Percentiles rank a stretch among this genome's conserved stretches.
phyloP scores from a whole-genome alignment of 1,139 yeast genomes.

The Debaryomyces sp. region DNA sequence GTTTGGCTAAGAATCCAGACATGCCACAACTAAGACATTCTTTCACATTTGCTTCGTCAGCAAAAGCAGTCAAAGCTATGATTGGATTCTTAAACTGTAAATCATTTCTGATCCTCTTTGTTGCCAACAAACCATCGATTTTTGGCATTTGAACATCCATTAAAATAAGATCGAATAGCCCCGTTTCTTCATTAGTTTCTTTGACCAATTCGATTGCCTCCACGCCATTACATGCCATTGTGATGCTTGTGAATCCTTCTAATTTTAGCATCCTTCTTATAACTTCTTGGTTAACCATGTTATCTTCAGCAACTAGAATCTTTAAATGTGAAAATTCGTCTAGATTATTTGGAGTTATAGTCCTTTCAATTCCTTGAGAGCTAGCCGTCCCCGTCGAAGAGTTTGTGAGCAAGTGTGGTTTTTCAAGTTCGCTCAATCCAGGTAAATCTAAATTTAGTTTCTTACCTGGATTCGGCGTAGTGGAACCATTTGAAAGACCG shows the following conservation, averaged over 20 bases:
- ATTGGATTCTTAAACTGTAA: slow-evolving; percentile 72
- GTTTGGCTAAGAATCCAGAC: slow-evolving; percentile 87
- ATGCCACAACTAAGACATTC: slow-evolving; percentile 83
- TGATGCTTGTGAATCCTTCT: slow-evolving; percentile 73
- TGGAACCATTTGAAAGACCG: background rate
- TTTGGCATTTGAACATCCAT: slow-evolving; percentile 99
- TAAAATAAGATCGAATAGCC: slow-evolving; percentile 68
- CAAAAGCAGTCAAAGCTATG: slow-evolving; percentile 92
- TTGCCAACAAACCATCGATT: slow-evolving; percentile 84
- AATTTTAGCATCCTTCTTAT: slow-evolving; percentile 79
- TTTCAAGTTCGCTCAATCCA: slow-evolving; percentile 30
- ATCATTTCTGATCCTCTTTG: slow-evolving; percentile 68
- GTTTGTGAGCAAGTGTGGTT: slow-evolving; percentile 49
- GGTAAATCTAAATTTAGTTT: slow-evolving; percentile 7
- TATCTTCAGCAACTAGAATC: slow-evolving; percentile 93
- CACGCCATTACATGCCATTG: slow-evolving; percentile 86
- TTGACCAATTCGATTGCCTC: slow-evolving; percentile 74
- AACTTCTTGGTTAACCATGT: slow-evolving; percentile 87
- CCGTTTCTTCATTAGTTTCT: slow-evolving; percentile 44
- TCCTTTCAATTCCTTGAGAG: slow-evolving; percentile 28
- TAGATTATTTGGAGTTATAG: slow-evolving; percentile 21
- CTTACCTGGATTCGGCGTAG: background rate
- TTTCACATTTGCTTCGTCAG: slow-evolving; percentile 81
- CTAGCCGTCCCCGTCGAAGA: slow-evolving; percentile 63
- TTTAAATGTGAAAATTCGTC: slow-evolving; percentile 43